A percentile compares a stretch with the other conserved stretches of the same genome.
Evolutionary conservation across 2,329 filamentous ascomycete genomes (phyloP).

Genomic region (Thielaviopsis punctulata): DNA sequence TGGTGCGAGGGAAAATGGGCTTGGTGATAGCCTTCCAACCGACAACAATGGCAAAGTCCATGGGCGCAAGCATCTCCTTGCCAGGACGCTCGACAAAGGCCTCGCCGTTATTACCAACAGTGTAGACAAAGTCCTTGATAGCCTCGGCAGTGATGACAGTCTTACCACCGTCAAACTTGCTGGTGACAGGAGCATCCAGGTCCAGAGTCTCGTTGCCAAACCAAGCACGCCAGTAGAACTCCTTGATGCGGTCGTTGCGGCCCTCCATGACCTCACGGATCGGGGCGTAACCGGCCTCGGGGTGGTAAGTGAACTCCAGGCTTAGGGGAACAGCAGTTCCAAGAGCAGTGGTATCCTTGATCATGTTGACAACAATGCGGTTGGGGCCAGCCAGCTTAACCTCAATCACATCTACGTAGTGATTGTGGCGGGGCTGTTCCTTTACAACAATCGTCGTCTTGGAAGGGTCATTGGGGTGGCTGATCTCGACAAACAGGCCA

Average conservation of each 20-base stretch:
- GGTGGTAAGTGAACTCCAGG: conserved; percentile 82
- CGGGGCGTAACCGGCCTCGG: conserved; percentile 91
- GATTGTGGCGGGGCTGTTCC: conserved; percentile 72
- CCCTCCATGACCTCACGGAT: conserved; percentile 92
- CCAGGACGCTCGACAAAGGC: conserved; percentile 91
- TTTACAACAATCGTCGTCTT: conserved; percentile 76
- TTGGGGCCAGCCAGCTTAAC: conserved; percentile 58
- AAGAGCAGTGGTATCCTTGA: conserved; percentile 80
- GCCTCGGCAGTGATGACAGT: conserved; percentile 76
- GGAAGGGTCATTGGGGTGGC: conserved; percentile 60
- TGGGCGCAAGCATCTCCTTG: conserved; percentile 85
- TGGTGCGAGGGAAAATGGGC: conserved; percentile 92
- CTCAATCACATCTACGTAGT: conserved; percentile 77
- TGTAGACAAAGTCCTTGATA: conserved; percentile 98
- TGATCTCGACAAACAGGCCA: conserved; percentile 79
- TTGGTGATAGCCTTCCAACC: conserved; percentile 99
- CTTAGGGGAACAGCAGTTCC: conserved; percentile 68
- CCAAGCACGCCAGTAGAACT: conserved; percentile 98
- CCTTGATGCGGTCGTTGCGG: conserved; percentile 95
- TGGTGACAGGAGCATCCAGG: conserved; percentile 69
- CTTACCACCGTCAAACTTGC: conserved; percentile 77
- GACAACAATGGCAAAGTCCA: conserved; percentile 98
- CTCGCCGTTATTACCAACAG: conserved; percentile 92
- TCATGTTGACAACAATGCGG: conserved; percentile 75
- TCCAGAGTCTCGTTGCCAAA: conserved; percentile 76